phyloP scores from a whole-genome alignment of 495 filamentous ascomycete species.

The Penicillium bovifimosum region DNA sequence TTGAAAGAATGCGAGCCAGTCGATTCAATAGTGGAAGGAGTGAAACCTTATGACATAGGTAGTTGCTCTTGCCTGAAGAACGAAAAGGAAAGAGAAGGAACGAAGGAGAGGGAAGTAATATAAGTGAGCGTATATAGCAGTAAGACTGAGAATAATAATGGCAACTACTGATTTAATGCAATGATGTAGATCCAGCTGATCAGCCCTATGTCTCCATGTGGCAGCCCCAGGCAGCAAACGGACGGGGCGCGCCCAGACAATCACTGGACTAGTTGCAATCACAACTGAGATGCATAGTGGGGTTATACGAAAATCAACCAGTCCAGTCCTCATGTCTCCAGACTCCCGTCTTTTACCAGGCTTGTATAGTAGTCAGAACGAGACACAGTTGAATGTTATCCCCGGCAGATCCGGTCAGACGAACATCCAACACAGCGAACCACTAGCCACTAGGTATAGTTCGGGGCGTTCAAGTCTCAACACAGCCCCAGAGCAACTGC shows the following conservation, averaged over 20 bases:
- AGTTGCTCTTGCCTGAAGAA: neutral
- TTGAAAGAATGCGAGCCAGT: neutral
- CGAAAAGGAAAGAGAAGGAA: neutral
- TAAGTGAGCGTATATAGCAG: neutral
- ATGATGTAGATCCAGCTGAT: conserved; percentile 9
- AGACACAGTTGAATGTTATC: too few relatives aligned
- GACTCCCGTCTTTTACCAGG: too few relatives aligned
- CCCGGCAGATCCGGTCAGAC: too few relatives aligned
- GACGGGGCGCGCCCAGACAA: neutral
- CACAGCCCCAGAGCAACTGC: neutral
- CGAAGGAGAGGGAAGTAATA: too few relatives aligned
- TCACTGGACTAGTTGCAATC: too few relatives aligned
- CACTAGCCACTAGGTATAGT: too few relatives aligned
- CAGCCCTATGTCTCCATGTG: conserved; percentile 12
- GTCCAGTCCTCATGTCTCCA: neutral
- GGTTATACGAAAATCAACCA: neutral
- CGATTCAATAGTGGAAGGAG: neutral
- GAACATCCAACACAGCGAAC: too few relatives aligned
- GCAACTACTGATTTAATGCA: neutral
- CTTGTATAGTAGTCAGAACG: too few relatives aligned
- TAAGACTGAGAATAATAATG: neutral
- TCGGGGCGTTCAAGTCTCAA: too few relatives aligned
- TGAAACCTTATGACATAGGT: neutral
- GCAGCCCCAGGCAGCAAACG: conserved; percentile 19
- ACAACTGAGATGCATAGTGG: neutral